These are phyloP conservation scores for Paramecium pentaurelia DNA, from an alignment of 73 alveolate genomes.

Conservation along the genomic window DNA sequence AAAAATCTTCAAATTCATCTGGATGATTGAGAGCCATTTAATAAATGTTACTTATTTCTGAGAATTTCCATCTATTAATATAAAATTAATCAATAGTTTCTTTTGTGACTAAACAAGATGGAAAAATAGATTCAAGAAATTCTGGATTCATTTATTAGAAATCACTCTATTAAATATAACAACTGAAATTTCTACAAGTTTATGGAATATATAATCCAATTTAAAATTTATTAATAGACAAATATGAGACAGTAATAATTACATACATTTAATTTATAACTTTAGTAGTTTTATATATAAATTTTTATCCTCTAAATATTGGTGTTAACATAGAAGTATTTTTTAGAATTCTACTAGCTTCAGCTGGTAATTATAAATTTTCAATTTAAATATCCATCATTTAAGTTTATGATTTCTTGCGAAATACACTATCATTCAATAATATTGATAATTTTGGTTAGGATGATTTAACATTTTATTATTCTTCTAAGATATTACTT, in stretches of 20 bases:
- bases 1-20: constrained; percentile 29
- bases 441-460: background rate
- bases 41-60: background rate
- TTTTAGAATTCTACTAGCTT: background rate
- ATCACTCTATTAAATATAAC: background rate
- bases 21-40: background rate
- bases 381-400: background rate
- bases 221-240: background rate
- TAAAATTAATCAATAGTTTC: background rate
- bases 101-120: background rate
- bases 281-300: constrained; percentile 4
- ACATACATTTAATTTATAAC: background rate
- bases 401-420: background rate
- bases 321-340: constrained; percentile 26
- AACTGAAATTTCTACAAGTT: constrained; percentile 4
- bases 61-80: constrained; percentile 32
- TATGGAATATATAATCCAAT: background rate
- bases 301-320: background rate
- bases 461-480: background rate
- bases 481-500: background rate
- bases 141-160: background rate
- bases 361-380: background rate
- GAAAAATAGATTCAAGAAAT: constrained; percentile 10
- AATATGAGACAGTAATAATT: background rate
- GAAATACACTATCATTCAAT: background rate